Conservation (phyloP, 768 basidiomycete genomes). For the Piloderma croceum region DNA sequence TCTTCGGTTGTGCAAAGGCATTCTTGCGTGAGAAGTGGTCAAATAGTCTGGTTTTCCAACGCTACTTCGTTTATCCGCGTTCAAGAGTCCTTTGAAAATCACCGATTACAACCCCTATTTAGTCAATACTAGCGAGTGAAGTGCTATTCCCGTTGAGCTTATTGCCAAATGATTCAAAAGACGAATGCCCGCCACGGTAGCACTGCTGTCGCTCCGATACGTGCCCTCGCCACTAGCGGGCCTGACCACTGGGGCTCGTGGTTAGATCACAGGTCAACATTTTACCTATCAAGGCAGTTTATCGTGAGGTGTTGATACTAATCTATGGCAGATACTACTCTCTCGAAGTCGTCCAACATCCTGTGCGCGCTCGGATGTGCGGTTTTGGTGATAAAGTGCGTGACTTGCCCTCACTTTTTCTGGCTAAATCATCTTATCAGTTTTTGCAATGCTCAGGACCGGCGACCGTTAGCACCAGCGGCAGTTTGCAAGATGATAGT, state of each 20-base stretch:
- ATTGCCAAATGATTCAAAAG: constrained; percentile 73
- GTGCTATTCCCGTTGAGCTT: no score
- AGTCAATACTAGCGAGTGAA: no score
- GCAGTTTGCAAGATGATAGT: constrained; percentile 83
- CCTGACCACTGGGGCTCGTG: constrained; percentile 70
- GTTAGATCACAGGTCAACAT: constrained; percentile 54
- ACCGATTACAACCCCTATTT: no score
- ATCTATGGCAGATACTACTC: constrained; percentile 59
- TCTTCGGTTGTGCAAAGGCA: no score
- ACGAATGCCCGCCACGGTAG: constrained; percentile 42
- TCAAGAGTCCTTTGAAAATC: no score
- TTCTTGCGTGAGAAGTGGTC: no score
- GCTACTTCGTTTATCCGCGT: no score
- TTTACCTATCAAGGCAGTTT: no score
- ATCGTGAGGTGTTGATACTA: no score
- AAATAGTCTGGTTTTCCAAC: no score
- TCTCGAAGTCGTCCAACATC: constrained; percentile 82
- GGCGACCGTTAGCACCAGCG: constrained; percentile 86
- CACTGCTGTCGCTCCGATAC: constrained; percentile 15
- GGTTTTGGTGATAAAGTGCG: constrained; percentile 93
- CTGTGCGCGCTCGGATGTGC: constrained; percentile 88
- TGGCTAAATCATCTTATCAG: no score
- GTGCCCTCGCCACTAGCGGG: constrained; percentile 28
- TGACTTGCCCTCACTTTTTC: constrained; percentile 10
- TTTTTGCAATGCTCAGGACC: constrained; percentile 41